These are phyloP conservation scores for Ogataea thermomethanolica DNA, from an alignment of 805 yeast genomes.

Conservation along the genomic window DNA sequence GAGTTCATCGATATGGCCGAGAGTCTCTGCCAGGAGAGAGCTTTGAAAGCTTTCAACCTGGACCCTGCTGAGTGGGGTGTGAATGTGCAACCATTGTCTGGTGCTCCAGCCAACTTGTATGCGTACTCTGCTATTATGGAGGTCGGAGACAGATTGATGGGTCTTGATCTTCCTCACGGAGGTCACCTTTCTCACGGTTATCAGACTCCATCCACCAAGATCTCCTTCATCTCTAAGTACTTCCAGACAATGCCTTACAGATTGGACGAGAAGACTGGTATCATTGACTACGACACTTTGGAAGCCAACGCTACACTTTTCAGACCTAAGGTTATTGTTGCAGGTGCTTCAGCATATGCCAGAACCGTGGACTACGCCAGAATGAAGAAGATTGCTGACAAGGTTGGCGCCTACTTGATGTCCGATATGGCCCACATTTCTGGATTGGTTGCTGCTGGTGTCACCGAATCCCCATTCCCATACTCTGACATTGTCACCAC, in stretches of 20 bases:
- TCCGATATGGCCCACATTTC: conserved; percentile 98
- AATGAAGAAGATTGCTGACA: conserved; percentile 88
- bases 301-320: conserved; percentile 78
- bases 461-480: conserved; percentile 88
- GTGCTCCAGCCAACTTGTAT: conserved; percentile 95
- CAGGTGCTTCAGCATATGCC: conserved; percentile 96
- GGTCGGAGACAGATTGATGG: conserved; percentile 93
- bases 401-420: conserved; percentile 87
- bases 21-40: conserved; percentile 85
- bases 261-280: conserved; percentile 78
- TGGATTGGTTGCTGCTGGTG: conserved; percentile 93
- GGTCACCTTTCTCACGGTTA: conserved; percentile 98
- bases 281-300: conserved; percentile 87
- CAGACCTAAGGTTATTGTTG: conserved; percentile 93
- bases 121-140: conserved; percentile 86
- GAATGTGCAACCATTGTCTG: conserved; percentile 91
- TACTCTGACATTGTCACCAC: conserved; percentile 96
- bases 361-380: conserved; percentile 85
- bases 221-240: conserved; percentile 87
- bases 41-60: conserved; percentile 75
- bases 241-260: conserved; percentile 98
- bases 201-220: conserved; percentile 85
- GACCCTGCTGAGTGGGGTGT: conserved; percentile 92
- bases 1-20: conserved; percentile 92
- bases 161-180: conserved; percentile 96